phyloP scores from a whole-genome alignment of 164 flowering plant genomes.

The Stephania yunnanensis region DNA sequence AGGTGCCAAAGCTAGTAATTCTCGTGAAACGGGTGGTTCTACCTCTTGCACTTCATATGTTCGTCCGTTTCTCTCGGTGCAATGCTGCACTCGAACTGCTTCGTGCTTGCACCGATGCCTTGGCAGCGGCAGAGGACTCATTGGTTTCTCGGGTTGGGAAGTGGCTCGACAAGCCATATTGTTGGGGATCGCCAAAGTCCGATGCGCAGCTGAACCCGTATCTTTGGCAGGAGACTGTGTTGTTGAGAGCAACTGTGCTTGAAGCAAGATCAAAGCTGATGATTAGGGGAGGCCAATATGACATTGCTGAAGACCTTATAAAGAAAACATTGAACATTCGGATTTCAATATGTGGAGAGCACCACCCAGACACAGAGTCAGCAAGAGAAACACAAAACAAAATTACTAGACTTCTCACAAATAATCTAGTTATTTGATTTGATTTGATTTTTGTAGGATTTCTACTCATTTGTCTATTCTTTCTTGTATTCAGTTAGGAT shows the following conservation, averaged over 20 bases:
- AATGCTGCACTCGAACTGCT: constrained; percentile 75
- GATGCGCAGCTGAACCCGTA: constrained; percentile 76
- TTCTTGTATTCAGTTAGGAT: constrained; percentile 18
- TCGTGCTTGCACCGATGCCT: constrained; percentile 60
- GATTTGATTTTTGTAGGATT: too few species aligned
- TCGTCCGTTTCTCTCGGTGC: constrained; percentile 71
- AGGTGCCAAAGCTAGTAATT: constrained; percentile 49
- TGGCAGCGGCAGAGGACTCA: constrained; percentile 82
- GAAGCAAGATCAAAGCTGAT: constrained; percentile 87
- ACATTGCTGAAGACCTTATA: constrained; percentile 75
- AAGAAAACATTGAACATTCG: constrained; percentile 77
- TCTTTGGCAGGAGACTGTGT: constrained; percentile 89
- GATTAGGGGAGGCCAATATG: constrained; percentile 83
- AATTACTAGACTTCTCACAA: constrained; percentile 69
- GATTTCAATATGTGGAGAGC: constrained; percentile 75
- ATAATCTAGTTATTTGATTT: constrained; percentile 32
- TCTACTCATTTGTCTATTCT: constrained; percentile 27
- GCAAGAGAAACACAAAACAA: constrained; percentile 74
- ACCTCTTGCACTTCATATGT: constrained; percentile 70
- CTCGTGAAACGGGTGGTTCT: constrained; percentile 63
- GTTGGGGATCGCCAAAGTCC: constrained; percentile 72
- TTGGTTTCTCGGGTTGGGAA: constrained; percentile 79
- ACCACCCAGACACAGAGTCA: constrained; percentile 71
- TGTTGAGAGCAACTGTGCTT: constrained; percentile 71
- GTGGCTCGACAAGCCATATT: constrained; percentile 67